Base-by-base conservation (phyloP, 2,329 filamentous ascomycete species). In the Blumeria graminis region DNA sequence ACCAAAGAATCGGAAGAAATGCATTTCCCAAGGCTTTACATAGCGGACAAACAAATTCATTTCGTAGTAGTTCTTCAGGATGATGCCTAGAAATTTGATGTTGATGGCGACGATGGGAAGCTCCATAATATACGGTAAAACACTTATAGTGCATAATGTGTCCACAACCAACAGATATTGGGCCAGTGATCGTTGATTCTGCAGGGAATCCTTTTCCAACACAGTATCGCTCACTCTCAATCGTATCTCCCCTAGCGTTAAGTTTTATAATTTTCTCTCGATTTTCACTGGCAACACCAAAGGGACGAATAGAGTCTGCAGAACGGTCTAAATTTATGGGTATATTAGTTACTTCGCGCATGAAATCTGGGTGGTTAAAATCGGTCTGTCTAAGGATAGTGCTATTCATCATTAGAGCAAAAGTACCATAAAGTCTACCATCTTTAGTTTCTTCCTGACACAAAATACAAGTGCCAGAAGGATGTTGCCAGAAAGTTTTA, bases 81-180 rank as follows among this genome's bases (percentile, higher is more conserved):
- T 96, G 92, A 63, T 94, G 86, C 13, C 92, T 78, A 7, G 92
- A 89, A 67, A 98, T 94, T 67, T 98, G 92, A 63, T 92, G 86
- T 18, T 78, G 78, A 66, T 98, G 93, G 41, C 92, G 79, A 58
- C 89, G 77, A 56, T 82, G 75, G 0, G 87, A 94, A 3, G 90
- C 87, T 50, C 85, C 79, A 61, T 86, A 84, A 65, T 96, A 98
- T 43, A 84, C 78, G 64, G 95, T 88, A 66, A 98, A 98, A 69
- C 92, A 98, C 62, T 78, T 81, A 67, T 86, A 96, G 68, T 98
- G 92, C 92, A 98, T 98, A 65, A 98, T 93, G 68, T 98, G 92
- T 2, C 92, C 92, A 68, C 92, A 98, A 9, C 90, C 87, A 38
- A 85, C 86, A 10, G 89, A 86, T 1, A 96, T 83, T 0, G 90